Conservation (phyloP, 306 rosid species). For the Comarum palustre region DNA sequence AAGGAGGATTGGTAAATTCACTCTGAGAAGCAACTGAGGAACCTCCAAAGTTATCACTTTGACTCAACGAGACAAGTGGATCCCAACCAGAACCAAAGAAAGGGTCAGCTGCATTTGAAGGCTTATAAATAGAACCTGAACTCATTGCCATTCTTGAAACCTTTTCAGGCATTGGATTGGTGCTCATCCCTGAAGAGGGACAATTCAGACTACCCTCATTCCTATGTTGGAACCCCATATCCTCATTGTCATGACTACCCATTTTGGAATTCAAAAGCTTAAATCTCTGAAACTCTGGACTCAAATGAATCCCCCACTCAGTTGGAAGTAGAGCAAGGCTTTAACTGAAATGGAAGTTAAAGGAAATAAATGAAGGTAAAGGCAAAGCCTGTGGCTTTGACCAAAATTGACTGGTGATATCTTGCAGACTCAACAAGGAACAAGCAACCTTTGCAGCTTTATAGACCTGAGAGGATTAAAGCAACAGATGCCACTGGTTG, state of each 20-base stretch:
- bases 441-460: constrained; percentile 83
- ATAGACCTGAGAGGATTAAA: constrained; percentile 65
- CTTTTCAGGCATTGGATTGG: constrained; percentile 39
- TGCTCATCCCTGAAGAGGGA: constrained; percentile 49
- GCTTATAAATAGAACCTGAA: constrained; percentile 50
- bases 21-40: constrained; percentile 63
- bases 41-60: constrained; percentile 66
- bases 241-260: constrained; percentile 65
- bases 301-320: constrained; percentile 13
- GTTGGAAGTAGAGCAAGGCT: constrained; percentile 33
- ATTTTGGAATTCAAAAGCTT: constrained; percentile 45
- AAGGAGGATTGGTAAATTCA: constrained; percentile 55
- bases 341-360: constrained; percentile 18
- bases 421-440: constrained; percentile 89
- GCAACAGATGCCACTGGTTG: constrained; percentile 66
- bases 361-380: constrained; percentile 42
- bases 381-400: constrained; percentile 68
- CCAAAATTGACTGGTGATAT: constrained; percentile 62
- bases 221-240: constrained; percentile 62
- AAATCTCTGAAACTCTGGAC: constrained; percentile 29
- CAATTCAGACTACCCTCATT: constrained; percentile 49
- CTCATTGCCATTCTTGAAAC: constrained; percentile 55
- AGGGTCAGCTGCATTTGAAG: constrained; percentile 54
- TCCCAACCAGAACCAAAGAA: constrained; percentile 84
- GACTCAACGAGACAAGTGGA: constrained; percentile 73